These are phyloP conservation scores for Puccinia novopanici DNA, from an alignment of 1,284 basidiomycete genomes.

Conservation along the genomic window DNA sequence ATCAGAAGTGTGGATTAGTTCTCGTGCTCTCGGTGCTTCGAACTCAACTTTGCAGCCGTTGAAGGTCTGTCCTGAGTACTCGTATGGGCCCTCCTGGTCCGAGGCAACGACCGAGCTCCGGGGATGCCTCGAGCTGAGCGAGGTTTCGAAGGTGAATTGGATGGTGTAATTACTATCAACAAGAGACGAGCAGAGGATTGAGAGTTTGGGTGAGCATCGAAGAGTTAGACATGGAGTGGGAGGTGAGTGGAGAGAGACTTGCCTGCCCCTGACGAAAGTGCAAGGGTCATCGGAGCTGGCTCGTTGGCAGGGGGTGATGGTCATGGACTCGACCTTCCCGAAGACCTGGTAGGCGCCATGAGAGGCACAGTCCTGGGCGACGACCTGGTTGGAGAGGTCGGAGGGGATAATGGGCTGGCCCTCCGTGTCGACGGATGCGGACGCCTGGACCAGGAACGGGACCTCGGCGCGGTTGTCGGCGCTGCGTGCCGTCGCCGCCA, in stretches of 20 bases:
- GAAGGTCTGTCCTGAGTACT: slow-evolving; percentile 47
- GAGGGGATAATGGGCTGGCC: not conserved
- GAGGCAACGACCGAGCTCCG: slow-evolving; percentile 20
- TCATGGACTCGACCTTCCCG: slow-evolving; percentile 15
- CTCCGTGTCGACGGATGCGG: not conserved
- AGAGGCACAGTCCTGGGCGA: not conserved
- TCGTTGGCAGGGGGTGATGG: slow-evolving; percentile 38
- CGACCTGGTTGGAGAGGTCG: not conserved
- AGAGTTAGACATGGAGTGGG: not conserved
- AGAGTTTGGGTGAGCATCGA: not conserved
- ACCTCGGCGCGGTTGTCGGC: too few species aligned
- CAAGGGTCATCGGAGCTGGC: not conserved
- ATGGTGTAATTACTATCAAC: slow-evolving; percentile 43
- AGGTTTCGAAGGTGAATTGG: slow-evolving; percentile 7
- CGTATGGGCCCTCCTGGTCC: slow-evolving; percentile 8
- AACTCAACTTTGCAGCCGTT: slow-evolving; percentile 30
- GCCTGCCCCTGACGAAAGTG: slow-evolving; percentile 33
- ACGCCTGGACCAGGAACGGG: not conserved
- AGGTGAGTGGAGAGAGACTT: not conserved
- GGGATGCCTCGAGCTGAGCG: not conserved
- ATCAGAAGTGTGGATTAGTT: not conserved
- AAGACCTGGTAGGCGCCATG: not conserved
- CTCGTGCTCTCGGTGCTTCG: not conserved
- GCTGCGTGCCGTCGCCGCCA: not conserved
- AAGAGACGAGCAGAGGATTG: not conserved